Evolutionary conservation across 768 basidiomycete genomes (phyloP), one percentile per base, ranked within the genome.

Genomic region (Tylopilus rubrobrunneus): DNA sequence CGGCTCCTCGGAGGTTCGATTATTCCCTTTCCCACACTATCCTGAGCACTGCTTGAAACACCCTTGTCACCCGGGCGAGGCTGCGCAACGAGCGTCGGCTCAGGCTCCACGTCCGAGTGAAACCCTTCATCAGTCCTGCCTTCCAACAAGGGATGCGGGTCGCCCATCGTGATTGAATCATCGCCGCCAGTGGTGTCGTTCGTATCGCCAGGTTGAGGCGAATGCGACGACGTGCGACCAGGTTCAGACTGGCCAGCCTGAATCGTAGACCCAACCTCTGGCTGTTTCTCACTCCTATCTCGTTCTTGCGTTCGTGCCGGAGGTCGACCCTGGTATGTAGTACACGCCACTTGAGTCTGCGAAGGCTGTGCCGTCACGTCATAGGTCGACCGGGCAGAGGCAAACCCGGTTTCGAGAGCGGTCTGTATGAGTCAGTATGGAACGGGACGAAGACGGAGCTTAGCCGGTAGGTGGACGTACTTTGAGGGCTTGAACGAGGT

Each of bases 401-500:
- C 78, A 65, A 89, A 96, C 17, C 78, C 62, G 7, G 74, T 70
- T 63, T 94, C 89, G 12, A 96, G 74, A 0, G 83, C 80, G 10
- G 65, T 64, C 92, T 94, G 46, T 36, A 40, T 48, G 42, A 36
- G 3, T 2, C 7, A 44, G 42, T 49, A 25, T 45, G 19, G 47
- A 27, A 43, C 9, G n/a, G n/a, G 47, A 48, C 2, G 15, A 25
- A n/a, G 6, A 27, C 1, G 14, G 3, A 21, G 11, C 6, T 19
- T 29, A n/a, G 3, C 5, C 2, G 12, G 8, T 27, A 0, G 7
- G 23, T 1, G 14, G 33, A 51, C 65, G 14, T 50, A 92, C 92
- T 74, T 90, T 94, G 39, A 98, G 76, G 0, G 85, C 83, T 3
- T 80, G 71, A 1, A 98, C 77, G 17, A 99, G 71, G 56, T 87